Conservation (phyloP, 192 early-diverging fungal genomes). For the Backusella morwellensis region DNA sequence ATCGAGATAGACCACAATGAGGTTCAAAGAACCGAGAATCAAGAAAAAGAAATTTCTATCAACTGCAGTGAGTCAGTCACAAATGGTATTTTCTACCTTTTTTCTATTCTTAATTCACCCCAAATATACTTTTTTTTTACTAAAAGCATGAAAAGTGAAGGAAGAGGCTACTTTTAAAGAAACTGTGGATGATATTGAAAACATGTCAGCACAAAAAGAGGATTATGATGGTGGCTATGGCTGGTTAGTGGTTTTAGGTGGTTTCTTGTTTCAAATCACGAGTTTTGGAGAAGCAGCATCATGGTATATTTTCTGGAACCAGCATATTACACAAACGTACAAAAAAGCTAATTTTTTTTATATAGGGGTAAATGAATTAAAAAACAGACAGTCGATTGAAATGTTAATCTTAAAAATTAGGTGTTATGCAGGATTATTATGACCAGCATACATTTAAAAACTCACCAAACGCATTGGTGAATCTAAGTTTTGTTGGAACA, state of each 20-base stretch:
- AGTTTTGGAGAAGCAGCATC: slow-evolving; percentile 11
- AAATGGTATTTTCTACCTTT: background rate
- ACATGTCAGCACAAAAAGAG: background rate
- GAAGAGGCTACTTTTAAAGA: background rate
- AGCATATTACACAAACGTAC: background rate
- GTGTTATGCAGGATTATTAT: slow-evolving; percentile 35
- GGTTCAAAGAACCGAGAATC: background rate
- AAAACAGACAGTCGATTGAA: background rate
- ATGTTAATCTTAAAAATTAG: background rate
- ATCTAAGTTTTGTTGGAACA: slow-evolving; percentile 28
- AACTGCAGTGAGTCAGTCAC: background rate
- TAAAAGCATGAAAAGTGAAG: background rate
- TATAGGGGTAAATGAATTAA: slow-evolving; percentile 2
- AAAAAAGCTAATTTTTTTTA: background rate
- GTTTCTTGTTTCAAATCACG: slow-evolving; percentile 37
- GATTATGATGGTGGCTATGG: slow-evolving; percentile 39
- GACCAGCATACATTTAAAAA: slow-evolving; percentile 13
- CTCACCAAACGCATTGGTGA: slow-evolving; percentile 7
- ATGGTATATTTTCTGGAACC: slow-evolving; percentile 5
- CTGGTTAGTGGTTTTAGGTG: slow-evolving; percentile 40
- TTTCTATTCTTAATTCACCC: background rate
- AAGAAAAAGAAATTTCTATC: background rate
- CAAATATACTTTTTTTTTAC: background rate
- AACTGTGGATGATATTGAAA: background rate
- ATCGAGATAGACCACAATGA: background rate